Conservation (phyloP, 805 yeast genomes). For the Yarrowia keelungensis region DNA sequence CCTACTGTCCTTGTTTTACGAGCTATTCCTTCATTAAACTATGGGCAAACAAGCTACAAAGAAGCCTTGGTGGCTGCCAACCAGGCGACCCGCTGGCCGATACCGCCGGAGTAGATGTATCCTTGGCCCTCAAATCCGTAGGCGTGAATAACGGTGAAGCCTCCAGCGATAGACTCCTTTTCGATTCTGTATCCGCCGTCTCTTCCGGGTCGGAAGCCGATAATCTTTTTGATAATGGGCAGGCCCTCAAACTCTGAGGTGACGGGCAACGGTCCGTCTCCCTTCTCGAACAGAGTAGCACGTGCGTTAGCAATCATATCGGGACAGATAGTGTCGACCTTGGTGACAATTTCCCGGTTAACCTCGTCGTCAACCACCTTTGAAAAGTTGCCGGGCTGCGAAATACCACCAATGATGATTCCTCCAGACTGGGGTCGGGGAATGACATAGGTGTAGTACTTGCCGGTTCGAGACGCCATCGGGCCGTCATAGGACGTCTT, state of each 20-base stretch:
- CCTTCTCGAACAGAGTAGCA: constrained; percentile 31
- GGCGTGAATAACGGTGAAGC: constrained; percentile 58
- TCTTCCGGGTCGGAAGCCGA: constrained; percentile 74
- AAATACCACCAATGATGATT: constrained; percentile 43
- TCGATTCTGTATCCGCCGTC: constrained; percentile 65
- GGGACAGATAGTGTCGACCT: constrained; percentile 31
- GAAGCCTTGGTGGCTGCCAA: constrained; percentile 29
- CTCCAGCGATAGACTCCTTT: constrained; percentile 46
- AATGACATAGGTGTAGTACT: constrained; percentile 43
- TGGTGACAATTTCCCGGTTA: constrained; percentile 39
- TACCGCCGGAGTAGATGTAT: constrained; percentile 65
- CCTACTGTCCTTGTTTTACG: background rate
- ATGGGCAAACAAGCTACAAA: constrained; percentile 10
- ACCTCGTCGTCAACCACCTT: constrained; percentile 37
- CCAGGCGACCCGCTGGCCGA: constrained; percentile 54
- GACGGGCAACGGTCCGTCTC: constrained; percentile 30
- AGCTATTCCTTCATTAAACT: constrained; percentile 12
- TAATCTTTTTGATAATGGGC: constrained; percentile 54
- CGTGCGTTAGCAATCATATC: constrained; percentile 34
- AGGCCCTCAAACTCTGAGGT: constrained; percentile 22
- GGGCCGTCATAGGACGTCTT: constrained; percentile 41
- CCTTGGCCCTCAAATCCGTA: constrained; percentile 74
- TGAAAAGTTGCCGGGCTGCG: constrained; percentile 40
- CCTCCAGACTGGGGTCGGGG: constrained; percentile 43
- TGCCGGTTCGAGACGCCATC: constrained; percentile 41